A percentile compares a stretch with the other conserved stretches of the same genome.
phyloP scores from a whole-genome alignment of 495 filamentous ascomycete species.

The Neurospora tetraspora region DNA sequence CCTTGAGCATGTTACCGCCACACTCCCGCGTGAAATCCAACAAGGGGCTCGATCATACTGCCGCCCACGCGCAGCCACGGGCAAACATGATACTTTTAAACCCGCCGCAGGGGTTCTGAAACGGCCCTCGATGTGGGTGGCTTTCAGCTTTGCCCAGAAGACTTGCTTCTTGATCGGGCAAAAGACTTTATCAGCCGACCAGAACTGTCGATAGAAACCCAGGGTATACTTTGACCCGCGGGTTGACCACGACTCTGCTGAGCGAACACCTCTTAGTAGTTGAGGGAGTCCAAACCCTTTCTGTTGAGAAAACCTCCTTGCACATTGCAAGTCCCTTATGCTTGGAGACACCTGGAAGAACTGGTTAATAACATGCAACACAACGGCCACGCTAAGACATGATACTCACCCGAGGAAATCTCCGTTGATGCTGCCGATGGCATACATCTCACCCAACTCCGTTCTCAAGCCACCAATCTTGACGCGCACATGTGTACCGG shows the following conservation, averaged over 20 bases:
- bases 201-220: background rate
- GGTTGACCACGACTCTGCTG: background rate
- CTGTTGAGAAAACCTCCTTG: background rate
- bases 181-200: background rate
- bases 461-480: constrained; percentile 87
- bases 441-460: constrained; percentile 88
- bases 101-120: background rate
- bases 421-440: constrained; percentile 95
- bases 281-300: background rate
- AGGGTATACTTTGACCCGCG: background rate
- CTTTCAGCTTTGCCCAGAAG: background rate
- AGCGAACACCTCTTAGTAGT: background rate
- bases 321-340: background rate
- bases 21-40: background rate
- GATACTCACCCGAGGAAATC: constrained; percentile 46
- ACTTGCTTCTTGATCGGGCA: background rate
- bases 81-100: background rate
- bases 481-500: constrained; percentile 82
- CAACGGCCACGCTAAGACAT: background rate
- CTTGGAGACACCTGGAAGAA: background rate
- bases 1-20: background rate
- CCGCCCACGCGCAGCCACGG: background rate
- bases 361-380: background rate
- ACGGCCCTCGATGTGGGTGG: background rate
- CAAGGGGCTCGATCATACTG: background rate